Percentiles rank a stretch among this genome's conserved stretches.
These are phyloP conservation scores for Puccinia triticina DNA, from an alignment of 1,284 basidiomycete species.

Conservation along the genomic window DNA sequence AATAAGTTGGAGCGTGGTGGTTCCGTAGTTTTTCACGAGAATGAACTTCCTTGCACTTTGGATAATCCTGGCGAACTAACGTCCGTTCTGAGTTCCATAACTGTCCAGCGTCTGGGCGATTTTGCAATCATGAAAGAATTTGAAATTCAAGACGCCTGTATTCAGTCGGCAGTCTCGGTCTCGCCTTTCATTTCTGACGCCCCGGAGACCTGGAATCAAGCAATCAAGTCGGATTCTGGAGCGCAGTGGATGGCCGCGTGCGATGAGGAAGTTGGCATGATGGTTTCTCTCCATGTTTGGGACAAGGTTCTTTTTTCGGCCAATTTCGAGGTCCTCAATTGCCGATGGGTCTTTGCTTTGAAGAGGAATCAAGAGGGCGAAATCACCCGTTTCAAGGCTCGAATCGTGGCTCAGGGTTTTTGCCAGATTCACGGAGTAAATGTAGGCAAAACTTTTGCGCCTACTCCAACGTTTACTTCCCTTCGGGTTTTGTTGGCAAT, in stretches of 20 bases:
- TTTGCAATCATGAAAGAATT: too few species aligned
- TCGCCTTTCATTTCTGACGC: not conserved
- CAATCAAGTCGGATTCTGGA: not conserved
- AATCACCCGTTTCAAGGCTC: too few species aligned
- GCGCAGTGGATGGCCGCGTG: not conserved
- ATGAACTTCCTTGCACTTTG: not conserved
- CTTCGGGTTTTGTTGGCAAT: not conserved
- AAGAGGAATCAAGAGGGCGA: not conserved
- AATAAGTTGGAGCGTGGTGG: not conserved
- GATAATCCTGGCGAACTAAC: not conserved
- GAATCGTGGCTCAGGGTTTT: too few species aligned
- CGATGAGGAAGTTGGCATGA: not conserved
- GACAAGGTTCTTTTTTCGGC: not conserved
- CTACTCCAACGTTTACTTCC: too few species aligned
- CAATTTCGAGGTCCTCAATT: not conserved
- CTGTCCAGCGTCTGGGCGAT: too few species aligned
- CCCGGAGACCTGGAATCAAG: not conserved
- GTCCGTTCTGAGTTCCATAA: too few species aligned
- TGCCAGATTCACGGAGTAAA: too few species aligned
- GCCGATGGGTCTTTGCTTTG: constrained; percentile 3
- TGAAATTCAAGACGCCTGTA: too few species aligned
- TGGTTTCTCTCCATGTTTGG: not conserved
- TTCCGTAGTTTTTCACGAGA: not conserved
- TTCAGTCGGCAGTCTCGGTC: too few species aligned
- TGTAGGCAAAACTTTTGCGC: too few species aligned